phyloP scores from a whole-genome alignment of 768 basidiomycete species.

The Mycena vitilis region DNA sequence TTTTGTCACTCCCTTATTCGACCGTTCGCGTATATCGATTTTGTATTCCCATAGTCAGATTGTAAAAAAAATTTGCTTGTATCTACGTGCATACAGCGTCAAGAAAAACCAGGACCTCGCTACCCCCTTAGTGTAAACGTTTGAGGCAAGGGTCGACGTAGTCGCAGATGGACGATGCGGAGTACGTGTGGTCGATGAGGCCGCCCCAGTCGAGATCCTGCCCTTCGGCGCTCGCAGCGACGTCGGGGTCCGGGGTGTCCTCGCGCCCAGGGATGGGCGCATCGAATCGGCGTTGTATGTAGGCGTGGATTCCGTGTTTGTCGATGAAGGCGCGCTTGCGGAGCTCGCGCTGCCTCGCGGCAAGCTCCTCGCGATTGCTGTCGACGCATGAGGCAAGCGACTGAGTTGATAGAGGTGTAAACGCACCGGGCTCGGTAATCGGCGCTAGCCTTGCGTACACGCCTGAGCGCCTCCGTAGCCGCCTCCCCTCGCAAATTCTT shows the following conservation, averaged over 20 bases:
- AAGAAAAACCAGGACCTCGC: too few species aligned
- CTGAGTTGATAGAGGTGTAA: neutral
- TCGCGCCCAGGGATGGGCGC: conserved; percentile 3
- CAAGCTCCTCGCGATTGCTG: conserved; percentile 4
- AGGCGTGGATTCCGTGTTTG: conserved; percentile 8
- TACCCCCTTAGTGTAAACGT: neutral
- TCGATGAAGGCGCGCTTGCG: conserved; percentile 16
- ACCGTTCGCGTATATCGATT: too few species aligned
- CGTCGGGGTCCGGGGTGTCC: neutral
- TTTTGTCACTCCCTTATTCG: too few species aligned
- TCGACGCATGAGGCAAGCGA: neutral
- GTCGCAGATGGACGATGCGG: neutral
- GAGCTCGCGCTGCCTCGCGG: neutral
- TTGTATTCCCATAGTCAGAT: too few species aligned
- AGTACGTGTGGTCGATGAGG: neutral
- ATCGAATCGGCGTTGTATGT: conserved; percentile 24
- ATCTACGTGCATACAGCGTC: too few species aligned
- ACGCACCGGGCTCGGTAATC: conserved; percentile 7
- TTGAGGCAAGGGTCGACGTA: neutral
- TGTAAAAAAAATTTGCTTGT: too few species aligned
- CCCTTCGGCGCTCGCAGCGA: neutral
- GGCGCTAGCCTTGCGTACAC: conserved; percentile 2
- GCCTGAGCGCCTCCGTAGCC: neutral
- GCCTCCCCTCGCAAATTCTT: neutral
- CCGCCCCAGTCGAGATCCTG: neutral